phyloP scores from a whole-genome alignment of 1,139 yeast species.

The Taphrina pruni region DNA sequence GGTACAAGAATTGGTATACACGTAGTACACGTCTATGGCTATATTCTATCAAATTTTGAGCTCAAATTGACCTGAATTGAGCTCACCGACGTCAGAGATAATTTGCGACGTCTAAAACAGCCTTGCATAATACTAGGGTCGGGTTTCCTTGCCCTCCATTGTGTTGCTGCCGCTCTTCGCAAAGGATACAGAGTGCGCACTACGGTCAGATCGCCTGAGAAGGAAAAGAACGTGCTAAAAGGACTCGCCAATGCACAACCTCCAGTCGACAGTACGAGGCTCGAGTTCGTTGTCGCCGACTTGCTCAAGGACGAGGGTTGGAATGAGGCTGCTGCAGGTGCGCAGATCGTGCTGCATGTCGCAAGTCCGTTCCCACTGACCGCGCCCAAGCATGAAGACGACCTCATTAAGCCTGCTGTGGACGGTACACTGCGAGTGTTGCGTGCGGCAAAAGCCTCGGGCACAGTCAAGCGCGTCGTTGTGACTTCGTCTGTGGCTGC shows the following conservation, averaged over 20 bases:
- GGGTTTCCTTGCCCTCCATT: constrained; percentile 65
- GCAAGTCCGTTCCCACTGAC: constrained; percentile 61
- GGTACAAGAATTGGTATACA: too few species aligned
- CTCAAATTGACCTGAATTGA: too few species aligned
- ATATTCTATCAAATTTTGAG: too few species aligned
- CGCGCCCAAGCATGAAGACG: constrained; percentile 55
- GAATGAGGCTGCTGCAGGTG: constrained; percentile 58
- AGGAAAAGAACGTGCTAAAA: constrained; percentile 51
- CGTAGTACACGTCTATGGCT: too few species aligned
- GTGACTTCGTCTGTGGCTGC: constrained; percentile 65
- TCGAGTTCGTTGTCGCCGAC: constrained; percentile 58
- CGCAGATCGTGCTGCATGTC: constrained; percentile 63
- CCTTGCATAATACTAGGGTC: constrained; percentile 50
- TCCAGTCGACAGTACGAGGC: constrained; percentile 52
- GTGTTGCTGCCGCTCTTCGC: constrained; percentile 51
- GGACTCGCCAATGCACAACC: constrained; percentile 12
- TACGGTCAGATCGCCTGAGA: constrained; percentile 61
- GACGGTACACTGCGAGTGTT: constrained; percentile 59
- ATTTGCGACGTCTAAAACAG: too few species aligned
- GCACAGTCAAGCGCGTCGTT: constrained; percentile 60
- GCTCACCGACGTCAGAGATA: too few species aligned
- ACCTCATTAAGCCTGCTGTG: constrained; percentile 58
- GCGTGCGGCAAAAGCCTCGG: constrained; percentile 56
- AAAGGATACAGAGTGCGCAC: constrained; percentile 62
- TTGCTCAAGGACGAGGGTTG: constrained; percentile 60